Evolutionary conservation across 1,284 basidiomycete genomes (phyloP).

Genomic region (Ganoderma lucidum): DNA sequence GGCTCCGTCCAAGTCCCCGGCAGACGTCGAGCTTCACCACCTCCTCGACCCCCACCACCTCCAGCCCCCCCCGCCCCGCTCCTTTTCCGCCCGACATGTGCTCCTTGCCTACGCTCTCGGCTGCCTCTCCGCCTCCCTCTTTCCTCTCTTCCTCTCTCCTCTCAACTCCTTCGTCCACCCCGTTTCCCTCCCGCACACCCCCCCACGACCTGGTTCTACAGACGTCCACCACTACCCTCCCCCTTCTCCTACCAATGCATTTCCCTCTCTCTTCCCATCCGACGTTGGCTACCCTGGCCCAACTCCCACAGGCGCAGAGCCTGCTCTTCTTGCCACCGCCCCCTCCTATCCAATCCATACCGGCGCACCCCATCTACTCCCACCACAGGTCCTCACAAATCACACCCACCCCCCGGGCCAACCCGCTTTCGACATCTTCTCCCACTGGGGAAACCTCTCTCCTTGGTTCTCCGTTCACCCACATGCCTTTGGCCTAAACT

Average conservation of each 20-base stretch:
- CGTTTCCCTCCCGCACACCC: constrained; percentile 33
- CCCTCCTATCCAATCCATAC: constrained; percentile 79
- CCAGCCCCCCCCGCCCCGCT: background rate
- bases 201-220: constrained; percentile 74
- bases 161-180: background rate
- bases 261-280: constrained; percentile 75
- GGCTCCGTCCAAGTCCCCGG: background rate
- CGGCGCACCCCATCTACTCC: constrained; percentile 73
- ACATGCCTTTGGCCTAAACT: constrained; percentile 75
- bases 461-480: constrained; percentile 83
- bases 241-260: constrained; percentile 69
- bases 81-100: constrained; percentile 8
- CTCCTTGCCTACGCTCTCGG: constrained; percentile 11
- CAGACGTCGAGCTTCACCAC: background rate
- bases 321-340: constrained; percentile 80
- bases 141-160: constrained; percentile 14
- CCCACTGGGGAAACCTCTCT: constrained; percentile 84
- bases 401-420: constrained; percentile 25
- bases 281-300: constrained; percentile 83
- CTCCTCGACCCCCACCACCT: background rate
- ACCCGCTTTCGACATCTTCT: constrained; percentile 68
- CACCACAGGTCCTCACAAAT: constrained; percentile 44
- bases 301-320: constrained; percentile 88
- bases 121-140: constrained; percentile 13
- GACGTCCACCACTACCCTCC: constrained; percentile 75